Conservation (phyloP, 148 eudicot species). For the Dianthus caryophyllus region DNA sequence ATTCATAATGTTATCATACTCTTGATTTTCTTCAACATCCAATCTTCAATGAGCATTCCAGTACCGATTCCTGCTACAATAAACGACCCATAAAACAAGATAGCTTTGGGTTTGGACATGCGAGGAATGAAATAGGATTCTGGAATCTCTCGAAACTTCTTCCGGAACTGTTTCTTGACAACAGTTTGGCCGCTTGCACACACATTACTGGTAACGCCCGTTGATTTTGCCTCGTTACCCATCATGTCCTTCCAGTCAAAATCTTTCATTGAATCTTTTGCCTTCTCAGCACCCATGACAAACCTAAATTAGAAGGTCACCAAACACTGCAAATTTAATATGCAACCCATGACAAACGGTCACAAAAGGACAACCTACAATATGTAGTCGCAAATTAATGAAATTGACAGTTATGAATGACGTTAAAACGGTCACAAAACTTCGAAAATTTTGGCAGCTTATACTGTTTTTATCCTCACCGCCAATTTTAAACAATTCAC, state of each 20-base stretch:
- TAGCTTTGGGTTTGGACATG: slow-evolving; percentile 45
- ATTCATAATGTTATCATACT: slow-evolving; percentile 26
- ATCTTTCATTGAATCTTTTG: slow-evolving; percentile 49
- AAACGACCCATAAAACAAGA: slow-evolving; percentile 27
- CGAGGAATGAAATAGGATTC: slow-evolving; percentile 68
- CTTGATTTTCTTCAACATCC: slow-evolving; percentile 73
- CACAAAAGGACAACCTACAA: background rate
- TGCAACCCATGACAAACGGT: background rate
- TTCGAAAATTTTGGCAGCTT: no score
- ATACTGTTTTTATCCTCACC: no score
- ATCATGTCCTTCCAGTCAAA: slow-evolving; percentile 59
- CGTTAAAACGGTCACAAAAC: no score
- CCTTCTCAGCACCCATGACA: slow-evolving; percentile 43
- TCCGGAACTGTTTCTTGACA: slow-evolving; percentile 41
- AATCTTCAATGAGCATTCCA: slow-evolving; percentile 7
- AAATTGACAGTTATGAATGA: no score
- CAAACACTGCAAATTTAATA: slow-evolving; percentile 14
- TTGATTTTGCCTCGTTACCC: slow-evolving; percentile 5
- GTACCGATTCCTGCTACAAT: background rate
- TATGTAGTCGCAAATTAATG: no score
- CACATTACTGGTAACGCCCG: slow-evolving; percentile 4
- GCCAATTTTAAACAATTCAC: no score
- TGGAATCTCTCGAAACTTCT: slow-evolving; percentile 53
- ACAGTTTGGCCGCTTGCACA: slow-evolving; percentile 13
- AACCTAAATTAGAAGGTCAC: background rate